These are phyloP conservation scores for Pleurotus cornucopiae DNA, from an alignment of 768 basidiomycete genomes.

Conservation along the genomic window DNA sequence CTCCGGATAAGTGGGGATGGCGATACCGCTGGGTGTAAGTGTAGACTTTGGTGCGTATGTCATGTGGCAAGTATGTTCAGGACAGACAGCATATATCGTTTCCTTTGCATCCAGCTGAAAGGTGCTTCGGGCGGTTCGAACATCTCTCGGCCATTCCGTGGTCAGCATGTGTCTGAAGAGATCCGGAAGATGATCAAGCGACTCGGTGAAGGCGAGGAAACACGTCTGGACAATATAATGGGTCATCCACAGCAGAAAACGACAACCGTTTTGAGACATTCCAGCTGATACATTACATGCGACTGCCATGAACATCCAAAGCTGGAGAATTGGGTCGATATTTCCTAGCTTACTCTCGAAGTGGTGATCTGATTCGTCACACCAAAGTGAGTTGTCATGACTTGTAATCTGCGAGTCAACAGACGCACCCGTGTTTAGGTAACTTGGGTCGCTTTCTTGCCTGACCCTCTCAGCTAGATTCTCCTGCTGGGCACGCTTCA, in stretches of 20 bases:
- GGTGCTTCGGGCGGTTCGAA: neutral
- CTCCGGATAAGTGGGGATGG: neutral
- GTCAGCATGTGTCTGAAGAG: neutral
- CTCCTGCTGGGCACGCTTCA: no score
- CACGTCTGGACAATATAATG: neutral
- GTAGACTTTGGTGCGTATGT: neutral
- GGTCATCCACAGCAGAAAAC: neutral
- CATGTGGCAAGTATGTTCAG: neutral
- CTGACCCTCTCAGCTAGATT: no score
- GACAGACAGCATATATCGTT: constrained; percentile 6
- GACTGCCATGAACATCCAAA: constrained; percentile 4
- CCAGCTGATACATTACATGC: neutral
- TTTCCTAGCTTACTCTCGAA: no score
- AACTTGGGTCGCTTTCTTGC: no score
- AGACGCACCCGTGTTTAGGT: no score
- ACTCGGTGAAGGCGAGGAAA: neutral
- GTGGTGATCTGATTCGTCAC: no score
- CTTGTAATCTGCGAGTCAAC: no score
- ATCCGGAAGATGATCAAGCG: neutral
- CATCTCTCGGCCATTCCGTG: neutral
- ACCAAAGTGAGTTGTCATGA: no score
- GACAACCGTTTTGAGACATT: neutral
- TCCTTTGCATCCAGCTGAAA: neutral
- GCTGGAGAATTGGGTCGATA: constrained; percentile 1
- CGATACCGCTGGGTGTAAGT: neutral